phyloP scores from a whole-genome alignment of 345 rosid genomes.

The Pelargonium nanum region DNA sequence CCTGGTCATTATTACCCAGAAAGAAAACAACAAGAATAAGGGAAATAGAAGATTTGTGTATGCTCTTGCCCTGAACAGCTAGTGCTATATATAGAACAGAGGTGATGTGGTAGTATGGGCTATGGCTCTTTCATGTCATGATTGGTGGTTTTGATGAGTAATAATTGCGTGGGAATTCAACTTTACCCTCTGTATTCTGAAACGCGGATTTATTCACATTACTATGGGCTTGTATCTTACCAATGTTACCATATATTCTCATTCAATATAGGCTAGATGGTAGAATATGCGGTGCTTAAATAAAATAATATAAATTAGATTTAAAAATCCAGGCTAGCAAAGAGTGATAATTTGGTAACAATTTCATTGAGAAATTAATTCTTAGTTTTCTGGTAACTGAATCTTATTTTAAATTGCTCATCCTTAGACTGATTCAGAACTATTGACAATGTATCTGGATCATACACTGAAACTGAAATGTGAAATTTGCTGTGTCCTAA shows the following conservation, averaged over 20 bases:
- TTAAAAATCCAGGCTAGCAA: background rate
- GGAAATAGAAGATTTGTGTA: background rate
- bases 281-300: background rate
- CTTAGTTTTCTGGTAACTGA: background rate
- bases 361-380: background rate
- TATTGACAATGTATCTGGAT: background rate
- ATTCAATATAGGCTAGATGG: background rate
- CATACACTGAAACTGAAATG: background rate
- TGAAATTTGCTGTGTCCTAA: background rate
- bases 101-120: background rate
- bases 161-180: background rate
- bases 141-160: background rate
- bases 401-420: background rate
- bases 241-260: background rate
- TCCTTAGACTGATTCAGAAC: background rate
- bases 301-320: background rate
- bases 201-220: background rate
- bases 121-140: background rate
- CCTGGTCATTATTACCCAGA: constrained; percentile 14
- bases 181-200: too few relatives aligned
- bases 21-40: background rate
- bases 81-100: background rate
- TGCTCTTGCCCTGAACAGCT: background rate
- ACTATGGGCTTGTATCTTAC: background rate
- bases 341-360: background rate